Conservation (phyloP, 192 early-diverging fungal species). For the Chytriomyces sp. region DNA sequence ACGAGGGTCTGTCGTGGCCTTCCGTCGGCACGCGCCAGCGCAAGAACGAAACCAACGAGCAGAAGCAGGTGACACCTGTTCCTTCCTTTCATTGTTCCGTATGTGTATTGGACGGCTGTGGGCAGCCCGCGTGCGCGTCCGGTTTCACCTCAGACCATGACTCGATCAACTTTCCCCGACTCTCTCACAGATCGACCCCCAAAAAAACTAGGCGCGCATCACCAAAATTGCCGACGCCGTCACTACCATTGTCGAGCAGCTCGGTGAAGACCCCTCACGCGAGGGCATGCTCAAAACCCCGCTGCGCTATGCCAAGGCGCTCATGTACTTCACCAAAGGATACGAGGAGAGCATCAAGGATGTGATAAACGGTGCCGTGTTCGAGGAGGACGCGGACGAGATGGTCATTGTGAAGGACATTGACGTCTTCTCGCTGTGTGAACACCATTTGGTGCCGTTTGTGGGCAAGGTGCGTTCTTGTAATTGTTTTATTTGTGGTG, state of each 20-base stretch:
- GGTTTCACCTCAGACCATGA: not conserved
- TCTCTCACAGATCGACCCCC: not conserved
- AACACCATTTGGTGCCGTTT: slow-evolving; percentile 99
- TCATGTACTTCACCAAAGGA: slow-evolving; percentile 98
- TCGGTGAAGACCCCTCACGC: slow-evolving; percentile 93
- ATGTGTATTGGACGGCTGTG: too few relatives aligned
- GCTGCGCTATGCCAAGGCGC: slow-evolving; percentile 93
- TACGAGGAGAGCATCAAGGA: slow-evolving; percentile 91
- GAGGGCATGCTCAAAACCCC: slow-evolving; percentile 96
- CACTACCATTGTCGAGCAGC: slow-evolving; percentile 83
- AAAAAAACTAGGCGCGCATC: slow-evolving; percentile 58
- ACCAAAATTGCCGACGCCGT: slow-evolving; percentile 84
- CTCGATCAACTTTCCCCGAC: not conserved
- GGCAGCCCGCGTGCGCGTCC: too few relatives aligned
- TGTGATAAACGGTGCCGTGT: slow-evolving; percentile 92
- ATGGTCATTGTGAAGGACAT: slow-evolving; percentile 99
- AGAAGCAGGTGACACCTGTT: slow-evolving; percentile 46
- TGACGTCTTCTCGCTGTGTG: slow-evolving; percentile 94
- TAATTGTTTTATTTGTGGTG: too few relatives aligned
- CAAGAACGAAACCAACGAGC: slow-evolving; percentile 74
- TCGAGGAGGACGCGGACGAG: slow-evolving; percentile 98
- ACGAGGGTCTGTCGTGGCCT: slow-evolving; percentile 49
- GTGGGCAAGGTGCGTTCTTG: slow-evolving; percentile 90
- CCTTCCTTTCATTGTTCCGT: too few relatives aligned
- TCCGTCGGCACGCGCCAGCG: slow-evolving; percentile 77